Evolutionary conservation across 352 stramenopile species (phyloP), one percentile per base, ranked within the genome.

Genomic region (Globisporangium parvum): DNA sequence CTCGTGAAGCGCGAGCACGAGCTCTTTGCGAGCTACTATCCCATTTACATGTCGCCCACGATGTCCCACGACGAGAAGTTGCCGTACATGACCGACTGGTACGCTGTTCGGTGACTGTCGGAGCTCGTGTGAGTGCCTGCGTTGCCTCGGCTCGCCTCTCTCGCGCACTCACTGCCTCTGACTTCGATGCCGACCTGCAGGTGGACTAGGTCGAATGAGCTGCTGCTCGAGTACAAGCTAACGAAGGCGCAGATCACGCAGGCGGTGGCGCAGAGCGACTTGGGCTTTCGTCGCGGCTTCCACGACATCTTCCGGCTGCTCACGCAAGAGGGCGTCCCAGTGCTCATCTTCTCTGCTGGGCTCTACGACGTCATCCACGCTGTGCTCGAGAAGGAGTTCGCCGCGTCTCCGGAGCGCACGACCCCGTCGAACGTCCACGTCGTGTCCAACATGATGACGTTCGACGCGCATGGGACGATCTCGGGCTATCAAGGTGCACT

Each of bases 281-380:
- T 93, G 28, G 47, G 39, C 10, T 78, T 91, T 46, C 77, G 80
- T 3, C 55, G 71, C 6, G 80, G 0, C 21, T 86, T 86, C 50
- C 67, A 79, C 47, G 51, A 69, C 18, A 53, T 87, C 8, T 75
- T 85, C 35, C 54, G 48, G 18, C 28, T 77, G 41, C 60, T 88
- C 12, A 56, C 70, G 18, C 51, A 62, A 6, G 51, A 59, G 15
- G 59, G 74, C 28, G 65, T 88, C n/a, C 77, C 77, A 2, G 80
- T 70, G 31, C 63, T 88, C n/a, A 58, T 86, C 61, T 88, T 85
- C 63, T 85, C 75, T 1, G 75, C 75, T 1, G 75, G 75, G 85
- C 63, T 92, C 0, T 87, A 86, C 53, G 81, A 92, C 53, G 81
- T 92, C n/a, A 92, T 92, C 55, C 79, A 88, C 40, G 77, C 68